Evolutionary conservation across 2,329 filamentous ascomycete genomes (phyloP).

Genomic region (Exophiala mesophila): DNA sequence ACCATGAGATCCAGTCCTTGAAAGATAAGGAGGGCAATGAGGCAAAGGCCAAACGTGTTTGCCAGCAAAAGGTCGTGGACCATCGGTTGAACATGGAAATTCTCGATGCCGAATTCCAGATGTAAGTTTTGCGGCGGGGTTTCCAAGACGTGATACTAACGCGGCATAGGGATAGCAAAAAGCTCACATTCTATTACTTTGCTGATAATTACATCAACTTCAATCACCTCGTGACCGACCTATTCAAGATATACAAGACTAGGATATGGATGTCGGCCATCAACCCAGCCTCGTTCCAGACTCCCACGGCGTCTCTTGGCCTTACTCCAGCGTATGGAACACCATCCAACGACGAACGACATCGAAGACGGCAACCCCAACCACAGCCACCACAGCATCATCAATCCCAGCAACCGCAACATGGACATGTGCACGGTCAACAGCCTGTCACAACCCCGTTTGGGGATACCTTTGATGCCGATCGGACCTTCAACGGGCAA

Average conservation of each 20-base stretch:
- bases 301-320: slow-evolving; percentile 58
- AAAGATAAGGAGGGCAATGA: slow-evolving; percentile 96
- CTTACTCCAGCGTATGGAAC: slow-evolving; percentile 51
- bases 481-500: slow-evolving; percentile 21
- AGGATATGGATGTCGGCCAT: slow-evolving; percentile 99
- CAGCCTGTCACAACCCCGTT: slow-evolving; percentile 21
- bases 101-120: slow-evolving; percentile 95
- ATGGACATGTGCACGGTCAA: slow-evolving; percentile 3
- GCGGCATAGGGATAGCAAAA: slow-evolving; percentile 83
- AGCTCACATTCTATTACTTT: slow-evolving; percentile 98
- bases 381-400: slow-evolving; percentile 35
- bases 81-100: slow-evolving; percentile 98
- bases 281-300: slow-evolving; percentile 92
- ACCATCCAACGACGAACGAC: slow-evolving; percentile 18
- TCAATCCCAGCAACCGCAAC: slow-evolving; percentile 14
- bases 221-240: slow-evolving; percentile 91
- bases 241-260: slow-evolving; percentile 99
- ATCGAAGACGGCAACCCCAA: slow-evolving; percentile 10
- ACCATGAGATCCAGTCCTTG: slow-evolving; percentile 81
- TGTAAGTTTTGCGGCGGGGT: slow-evolving; percentile 57
- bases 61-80: slow-evolving; percentile 93
- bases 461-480: slow-evolving; percentile 21
- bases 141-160: slow-evolving; percentile 13
- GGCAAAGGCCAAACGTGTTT: slow-evolving; percentile 93
- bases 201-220: slow-evolving; percentile 96